A percentile compares a stretch with the other conserved stretches of the same genome.
Conservation (phyloP, 2,329 filamentous ascomycete genomes). For the Aspergillus sp. region DNA sequence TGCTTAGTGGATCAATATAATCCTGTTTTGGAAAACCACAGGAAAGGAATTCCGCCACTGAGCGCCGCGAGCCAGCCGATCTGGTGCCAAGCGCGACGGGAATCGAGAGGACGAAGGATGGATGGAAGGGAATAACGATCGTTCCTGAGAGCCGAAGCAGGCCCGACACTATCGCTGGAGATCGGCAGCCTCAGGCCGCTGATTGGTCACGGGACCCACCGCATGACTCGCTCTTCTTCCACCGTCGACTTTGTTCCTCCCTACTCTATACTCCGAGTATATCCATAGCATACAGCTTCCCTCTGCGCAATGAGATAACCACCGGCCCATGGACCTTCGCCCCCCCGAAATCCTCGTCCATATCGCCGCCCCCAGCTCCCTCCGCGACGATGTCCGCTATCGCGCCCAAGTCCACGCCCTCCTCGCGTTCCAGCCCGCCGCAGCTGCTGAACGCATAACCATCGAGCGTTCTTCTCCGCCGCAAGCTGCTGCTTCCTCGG, state of each 20-base stretch:
- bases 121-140: background rate
- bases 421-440: constrained; percentile 32
- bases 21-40: too few species aligned
- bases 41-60: background rate
- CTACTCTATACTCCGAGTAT: too few species aligned
- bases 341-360: constrained; percentile 40
- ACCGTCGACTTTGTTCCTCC: background rate
- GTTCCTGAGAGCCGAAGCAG: background rate
- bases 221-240: constrained; percentile 6
- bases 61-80: background rate
- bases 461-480: constrained; percentile 2
- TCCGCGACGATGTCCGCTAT: constrained; percentile 39
- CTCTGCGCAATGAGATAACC: background rate
- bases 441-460: constrained; percentile 19
- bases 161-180: background rate
- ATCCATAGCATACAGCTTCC: too few species aligned
- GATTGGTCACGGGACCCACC: constrained; percentile 1
- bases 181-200: constrained; percentile 3
- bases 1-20: background rate
- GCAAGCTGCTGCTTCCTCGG: background rate
- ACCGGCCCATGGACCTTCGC: background rate
- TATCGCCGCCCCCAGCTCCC: constrained; percentile 38
- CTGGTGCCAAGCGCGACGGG: background rate
- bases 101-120: too few species aligned
- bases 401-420: constrained; percentile 38